Base-by-base conservation (phyloP, 2,329 filamentous ascomycete genomes). In the Teratosphaeriaceae sp. region DNA sequence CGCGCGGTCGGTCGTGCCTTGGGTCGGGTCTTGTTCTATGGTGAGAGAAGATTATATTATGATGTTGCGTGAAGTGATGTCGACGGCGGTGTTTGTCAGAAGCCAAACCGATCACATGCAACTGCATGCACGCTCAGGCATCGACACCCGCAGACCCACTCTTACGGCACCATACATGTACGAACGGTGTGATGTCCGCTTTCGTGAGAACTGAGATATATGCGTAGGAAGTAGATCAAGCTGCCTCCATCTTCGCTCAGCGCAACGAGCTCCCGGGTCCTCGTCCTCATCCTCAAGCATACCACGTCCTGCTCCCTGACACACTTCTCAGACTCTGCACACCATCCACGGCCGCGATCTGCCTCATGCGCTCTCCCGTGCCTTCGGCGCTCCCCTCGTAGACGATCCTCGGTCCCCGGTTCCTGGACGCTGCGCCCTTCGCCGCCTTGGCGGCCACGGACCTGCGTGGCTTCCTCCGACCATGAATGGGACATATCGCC, bases 401-500 rank as follows among this genome's bases (percentile, higher is more conserved):
- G 7, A 45, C 43, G 29, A 45, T 45, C 43, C 23, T 18, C 22
- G 43, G 43, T 12, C 23, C 38, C 7, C 19, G 11, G 20, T 24
- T 42, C 15, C 15, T 30, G 16, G 31, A 5, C 19, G 38, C 27
- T 30, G 26, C 37, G n/a, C 5, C 29, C 12, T 12, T 30, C 22
- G n/a, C 2, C 13, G 26, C 11, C n/a, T 23, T 43, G 15, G 30
- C 21, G 9, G 20, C 13, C 12, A 9, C 27, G 7, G 24, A 7
- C 8, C 18, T 12, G 24, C 16, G 22, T 30, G 18, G 4, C 16
- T 33, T 33, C 31, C 35, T 42, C 13, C 39, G 31, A 2, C 65
- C 62, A 55, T 70, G 67, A 47, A 60, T 54, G 1, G 63, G 61
- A 53, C 66, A 70, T 24, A 66, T 59, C 2, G 58, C 61, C 35